Evolutionary conservation across 495 filamentous ascomycete genomes (phyloP), one percentile per base, ranked within the genome.

Genomic region (Thermochaetoides thermophila): DNA sequence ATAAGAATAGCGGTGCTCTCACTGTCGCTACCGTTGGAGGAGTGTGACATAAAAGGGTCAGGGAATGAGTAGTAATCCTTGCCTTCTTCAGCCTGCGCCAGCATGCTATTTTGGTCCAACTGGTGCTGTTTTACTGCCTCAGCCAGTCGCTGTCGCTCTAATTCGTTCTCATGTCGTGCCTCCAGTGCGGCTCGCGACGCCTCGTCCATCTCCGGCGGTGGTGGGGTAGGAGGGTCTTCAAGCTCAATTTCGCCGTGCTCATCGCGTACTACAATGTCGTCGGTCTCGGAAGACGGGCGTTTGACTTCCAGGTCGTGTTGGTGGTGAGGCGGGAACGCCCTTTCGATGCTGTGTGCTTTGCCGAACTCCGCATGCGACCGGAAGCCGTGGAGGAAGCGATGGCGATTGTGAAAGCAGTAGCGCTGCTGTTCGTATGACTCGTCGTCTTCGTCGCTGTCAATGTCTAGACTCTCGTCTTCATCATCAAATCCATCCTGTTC

Each of bases 241-340:
- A 86, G 48, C 43, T 78, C 72, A 40, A 80, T 77, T 32, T 73
- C 69, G 26, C 84, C 84, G 50, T 80, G 75, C 49, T 75, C 63
- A 51, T 89, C 75, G 41, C 76, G 66, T 10, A 81, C 71, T 7
- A 87, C 74, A 21, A 91, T 85, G 22, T 85, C 82, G 23, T 63
- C 64, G 3, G 66, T 64, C 19, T 73, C 67, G 12, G 57, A 57
- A 7, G 27, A n/a, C n/a, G n/a, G 13, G n/a, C 21, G 25, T 11
- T 9, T 25, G 18, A 31, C 2, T 17, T 40, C 30, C 14, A 34
- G 35, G 7, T 38, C 29, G 5, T 27, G 7, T 5, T 39, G 29
- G 15, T 39, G 31, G 17, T 15, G 21, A n/a, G 35, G 29, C 2
- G 34, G 26, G 22, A 18, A 20, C 17, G 30, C 26, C 20, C 17